Percentiles rank a stretch among this genome's conserved stretches.
These are phyloP conservation scores for Daedaleopsis nitida DNA, from an alignment of 768 basidiomycete genomes.

Conservation along the genomic window DNA sequence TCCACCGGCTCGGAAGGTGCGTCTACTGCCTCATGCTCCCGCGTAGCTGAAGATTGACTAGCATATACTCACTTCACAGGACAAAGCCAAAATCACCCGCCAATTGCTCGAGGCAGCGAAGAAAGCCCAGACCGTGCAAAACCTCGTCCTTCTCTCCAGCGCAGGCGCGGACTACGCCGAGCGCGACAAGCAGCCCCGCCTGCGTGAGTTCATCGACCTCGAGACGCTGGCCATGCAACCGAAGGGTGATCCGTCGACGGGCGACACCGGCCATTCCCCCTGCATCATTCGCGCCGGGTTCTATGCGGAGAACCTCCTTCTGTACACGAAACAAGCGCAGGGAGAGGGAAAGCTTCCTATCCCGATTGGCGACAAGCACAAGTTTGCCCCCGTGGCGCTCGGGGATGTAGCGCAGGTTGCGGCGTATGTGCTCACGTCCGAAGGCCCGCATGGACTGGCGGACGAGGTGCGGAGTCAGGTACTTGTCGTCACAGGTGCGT, in stretches of 20 bases:
- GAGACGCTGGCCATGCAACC: conserved; percentile 31
- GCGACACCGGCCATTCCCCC: conserved; percentile 32
- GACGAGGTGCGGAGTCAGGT: conserved; percentile 33
- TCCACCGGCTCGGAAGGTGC: conserved; percentile 28
- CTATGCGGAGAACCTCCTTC: conserved; percentile 34
- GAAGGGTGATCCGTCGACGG: conserved; percentile 24
- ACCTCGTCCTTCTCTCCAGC: conserved; percentile 28
- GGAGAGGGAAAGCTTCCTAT: conserved; percentile 29
- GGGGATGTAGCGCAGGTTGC: conserved; percentile 32
- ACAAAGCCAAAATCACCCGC: conserved; percentile 28
- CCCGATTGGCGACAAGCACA: conserved; percentile 29
- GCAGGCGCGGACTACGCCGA: conserved; percentile 35
- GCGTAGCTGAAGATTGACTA: not conserved
- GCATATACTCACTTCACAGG: conserved; percentile 4
- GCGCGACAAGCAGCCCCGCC: conserved; percentile 31
- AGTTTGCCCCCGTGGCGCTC: conserved; percentile 33
- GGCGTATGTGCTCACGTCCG: conserved; percentile 28
- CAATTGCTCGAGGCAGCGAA: conserved; percentile 24
- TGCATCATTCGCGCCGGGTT: conserved; percentile 35
- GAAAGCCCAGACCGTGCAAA: conserved; percentile 26
- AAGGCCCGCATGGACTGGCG: conserved; percentile 34
- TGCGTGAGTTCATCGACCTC: conserved; percentile 36
- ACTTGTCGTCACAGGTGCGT: conserved; percentile 28
- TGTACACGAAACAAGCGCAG: conserved; percentile 32
- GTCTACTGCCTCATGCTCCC: not conserved